Conservation (phyloP, 164 flowering plant species). For the Kingdonia uniflora region DNA sequence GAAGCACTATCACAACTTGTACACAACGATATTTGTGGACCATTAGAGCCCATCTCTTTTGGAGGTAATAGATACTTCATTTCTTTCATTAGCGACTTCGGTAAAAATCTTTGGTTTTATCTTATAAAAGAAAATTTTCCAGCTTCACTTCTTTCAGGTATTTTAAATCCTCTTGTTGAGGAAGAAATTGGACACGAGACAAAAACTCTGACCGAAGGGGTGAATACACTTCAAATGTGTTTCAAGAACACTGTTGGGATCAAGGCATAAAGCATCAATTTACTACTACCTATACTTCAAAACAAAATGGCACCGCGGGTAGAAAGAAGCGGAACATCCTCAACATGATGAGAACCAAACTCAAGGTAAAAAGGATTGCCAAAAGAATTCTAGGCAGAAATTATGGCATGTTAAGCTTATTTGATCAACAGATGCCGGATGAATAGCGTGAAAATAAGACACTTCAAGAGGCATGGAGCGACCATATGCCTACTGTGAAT, state of each 20-base stretch:
- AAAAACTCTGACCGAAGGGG: not conserved
- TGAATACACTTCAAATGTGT: constrained; percentile 2
- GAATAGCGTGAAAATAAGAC: not conserved
- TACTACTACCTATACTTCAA: not conserved
- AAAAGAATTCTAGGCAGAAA: constrained; percentile 8
- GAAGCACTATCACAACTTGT: not conserved
- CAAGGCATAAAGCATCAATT: constrained; percentile 6
- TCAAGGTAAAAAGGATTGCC: not conserved
- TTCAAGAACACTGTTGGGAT: not conserved
- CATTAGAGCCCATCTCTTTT: not conserved
- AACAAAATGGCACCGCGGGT: constrained; percentile 1
- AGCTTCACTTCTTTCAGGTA: not conserved
- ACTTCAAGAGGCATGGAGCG: constrained; percentile 12
- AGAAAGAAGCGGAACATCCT: not conserved
- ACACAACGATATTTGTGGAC: not conserved
- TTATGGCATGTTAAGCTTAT: constrained; percentile 1
- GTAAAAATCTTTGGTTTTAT: not conserved
- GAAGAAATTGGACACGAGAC: not conserved
- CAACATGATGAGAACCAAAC: not conserved
- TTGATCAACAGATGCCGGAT: constrained; percentile 1
- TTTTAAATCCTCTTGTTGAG: not conserved
- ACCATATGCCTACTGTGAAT: not conserved
- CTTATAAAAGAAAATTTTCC: not conserved
- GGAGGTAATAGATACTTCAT: constrained; percentile 3
- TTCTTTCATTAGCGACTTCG: not conserved